Evolutionary conservation across 2,329 filamentous ascomycete genomes (phyloP).

Genomic region (Paraphoma chrysanthemicola): DNA sequence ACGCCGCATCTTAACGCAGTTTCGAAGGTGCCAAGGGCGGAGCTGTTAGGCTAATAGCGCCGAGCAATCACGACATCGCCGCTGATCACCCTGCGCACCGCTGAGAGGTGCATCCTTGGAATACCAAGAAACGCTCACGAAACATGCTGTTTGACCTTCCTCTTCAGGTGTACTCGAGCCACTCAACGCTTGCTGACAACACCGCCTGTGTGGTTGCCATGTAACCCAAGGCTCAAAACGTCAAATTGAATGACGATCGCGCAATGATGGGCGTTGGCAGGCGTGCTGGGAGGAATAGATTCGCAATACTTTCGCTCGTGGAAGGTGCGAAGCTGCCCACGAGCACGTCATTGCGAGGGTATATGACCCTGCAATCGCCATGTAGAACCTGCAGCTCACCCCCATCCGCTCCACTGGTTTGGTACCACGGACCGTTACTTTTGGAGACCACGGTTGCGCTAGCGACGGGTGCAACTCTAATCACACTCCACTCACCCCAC

Average conservation of each 20-base stretch:
- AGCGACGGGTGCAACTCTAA: slow-evolving; percentile 15
- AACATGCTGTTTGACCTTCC: slow-evolving; percentile 35
- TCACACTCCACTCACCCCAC: slow-evolving; percentile 9
- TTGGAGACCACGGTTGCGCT: slow-evolving; percentile 3
- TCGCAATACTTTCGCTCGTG: slow-evolving; percentile 10
- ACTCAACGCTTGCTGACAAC: slow-evolving; percentile 13
- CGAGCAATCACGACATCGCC: slow-evolving; percentile 36
- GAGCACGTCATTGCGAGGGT: slow-evolving; percentile 21
- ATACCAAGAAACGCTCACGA: slow-evolving; percentile 29
- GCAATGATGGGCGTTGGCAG: slow-evolving; percentile 17
- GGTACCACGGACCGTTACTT: not conserved
- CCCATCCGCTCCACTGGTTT: slow-evolving; percentile 2
- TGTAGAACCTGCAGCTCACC: slow-evolving; percentile 16
- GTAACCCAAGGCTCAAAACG: slow-evolving; percentile 35
- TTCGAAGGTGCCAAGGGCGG: slow-evolving; percentile 12
- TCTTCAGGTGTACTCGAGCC: slow-evolving; percentile 19
- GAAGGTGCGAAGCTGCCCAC: slow-evolving; percentile 3
- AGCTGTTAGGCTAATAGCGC: slow-evolving; percentile 23
- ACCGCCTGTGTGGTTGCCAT: slow-evolving; percentile 17
- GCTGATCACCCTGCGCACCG: slow-evolving; percentile 18
- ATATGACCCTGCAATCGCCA: slow-evolving; percentile 23
- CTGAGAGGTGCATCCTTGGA: slow-evolving; percentile 7
- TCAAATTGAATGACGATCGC: slow-evolving; percentile 34
- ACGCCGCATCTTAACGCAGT: not conserved
- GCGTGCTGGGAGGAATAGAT: slow-evolving; percentile 3